Percentiles rank a stretch among this genome's conserved stretches.
These are phyloP conservation scores for Cenococcum geophilum DNA, from an alignment of 495 filamentous ascomycete species.

Conservation along the genomic window DNA sequence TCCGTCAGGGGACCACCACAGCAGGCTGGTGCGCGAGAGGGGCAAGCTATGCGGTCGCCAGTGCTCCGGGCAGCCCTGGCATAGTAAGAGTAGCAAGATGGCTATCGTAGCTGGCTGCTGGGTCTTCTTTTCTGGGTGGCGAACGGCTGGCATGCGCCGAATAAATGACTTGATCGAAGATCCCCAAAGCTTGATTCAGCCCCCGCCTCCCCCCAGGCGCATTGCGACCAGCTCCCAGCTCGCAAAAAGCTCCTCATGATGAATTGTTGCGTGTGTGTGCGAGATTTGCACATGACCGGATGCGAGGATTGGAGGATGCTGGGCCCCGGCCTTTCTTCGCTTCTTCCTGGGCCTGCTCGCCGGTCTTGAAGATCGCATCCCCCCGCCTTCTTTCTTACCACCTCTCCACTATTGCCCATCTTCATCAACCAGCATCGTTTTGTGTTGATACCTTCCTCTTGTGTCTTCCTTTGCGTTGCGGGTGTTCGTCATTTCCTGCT, in stretches of 20 bases:
- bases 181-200: slow-evolving; percentile 25
- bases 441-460: slow-evolving; percentile 11
- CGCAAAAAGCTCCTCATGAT: too few species aligned
- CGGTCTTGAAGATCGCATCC: background rate
- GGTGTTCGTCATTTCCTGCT: slow-evolving; percentile 15
- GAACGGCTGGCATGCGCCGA: slow-evolving; percentile 12
- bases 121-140: slow-evolving; percentile 7
- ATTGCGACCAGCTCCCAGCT: too few species aligned
- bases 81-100: too few species aligned
- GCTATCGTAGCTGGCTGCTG: slow-evolving; percentile 6
- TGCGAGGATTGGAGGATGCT: too few species aligned
- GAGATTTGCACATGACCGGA: too few species aligned
- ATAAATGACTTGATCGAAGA: slow-evolving; percentile 26
- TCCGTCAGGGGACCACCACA: too few species aligned
- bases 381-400: slow-evolving; percentile 2
- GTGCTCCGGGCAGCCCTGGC: too few species aligned
- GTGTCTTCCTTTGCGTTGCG: slow-evolving; percentile 27
- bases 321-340: background rate
- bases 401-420: background rate
- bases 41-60: too few species aligned
- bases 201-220: too few species aligned
- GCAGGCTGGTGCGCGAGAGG: too few species aligned
- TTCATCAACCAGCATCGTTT: slow-evolving; percentile 7
- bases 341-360: background rate
- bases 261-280: too few species aligned